Base-by-base conservation (phyloP, 1,139 yeast genomes). In the Petasospora fabianii region DNA sequence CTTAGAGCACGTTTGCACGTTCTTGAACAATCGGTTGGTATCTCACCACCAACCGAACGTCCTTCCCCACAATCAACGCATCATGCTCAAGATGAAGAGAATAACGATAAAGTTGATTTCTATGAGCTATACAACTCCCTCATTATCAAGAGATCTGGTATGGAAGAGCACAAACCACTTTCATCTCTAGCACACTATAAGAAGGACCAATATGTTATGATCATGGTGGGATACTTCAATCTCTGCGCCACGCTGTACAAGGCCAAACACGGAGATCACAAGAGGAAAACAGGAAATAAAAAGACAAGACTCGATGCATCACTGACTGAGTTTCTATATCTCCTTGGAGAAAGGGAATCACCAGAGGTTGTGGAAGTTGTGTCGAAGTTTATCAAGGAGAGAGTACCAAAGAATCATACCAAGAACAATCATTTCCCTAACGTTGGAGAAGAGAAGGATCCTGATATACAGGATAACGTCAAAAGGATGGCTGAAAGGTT, bases 101-200 rank as follows among this genome's bases (percentile, higher is more conserved):
- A 43, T 27, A 34, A 43, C 17, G 55, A 51, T 19, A 14, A 24
- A 0, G 32, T 57, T 5, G 49, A 56, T 37, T 55, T 56, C 22
- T 54, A 50, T 35, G 47, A 45, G 15, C 45, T 43, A 5, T 49
- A 51, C 32, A 43, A 47, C 24, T 40, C 58, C 2, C 41, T 57
- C 13, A 34, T 39, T 1, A 46, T 51, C 16, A 54, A 54, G 36
- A 43, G 58, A 17, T 53, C 58, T 0, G 53, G 55, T 0, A 48
- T 50, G 54, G 51, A 42, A 24, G 55, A 53, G 30, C 44, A 44
- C 22, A 54, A 52, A 30, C 57, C 56, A 1, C 28, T 53, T 19
- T 42, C 47, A 0, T 44, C 49, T 1, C 34, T 43, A 2, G 39
- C 56, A 1, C 47, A 44, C 14, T 36, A 37, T 13, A 45, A 36